These are phyloP conservation scores for Ascochyta pisi DNA, from an alignment of 2,329 filamentous ascomycete species.

Conservation along the genomic window DNA sequence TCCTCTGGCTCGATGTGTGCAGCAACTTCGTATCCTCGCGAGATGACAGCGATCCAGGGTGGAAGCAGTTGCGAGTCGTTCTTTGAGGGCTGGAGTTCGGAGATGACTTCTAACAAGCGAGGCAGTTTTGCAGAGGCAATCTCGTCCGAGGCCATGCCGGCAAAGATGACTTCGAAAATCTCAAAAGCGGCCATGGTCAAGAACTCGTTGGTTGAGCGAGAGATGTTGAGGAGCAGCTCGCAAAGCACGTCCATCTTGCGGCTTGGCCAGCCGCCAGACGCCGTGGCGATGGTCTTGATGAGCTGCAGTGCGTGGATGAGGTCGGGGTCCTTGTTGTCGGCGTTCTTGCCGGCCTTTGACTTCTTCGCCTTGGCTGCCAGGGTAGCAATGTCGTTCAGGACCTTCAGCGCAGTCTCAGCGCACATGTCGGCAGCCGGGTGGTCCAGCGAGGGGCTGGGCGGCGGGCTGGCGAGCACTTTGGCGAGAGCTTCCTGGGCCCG, in stretches of 20 bases:
- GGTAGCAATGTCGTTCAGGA: slow-evolving; percentile 76
- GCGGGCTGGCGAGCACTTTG: slow-evolving; percentile 81
- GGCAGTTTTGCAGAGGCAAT: slow-evolving; percentile 89
- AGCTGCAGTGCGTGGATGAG: slow-evolving; percentile 92
- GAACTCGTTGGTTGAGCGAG: slow-evolving; percentile 89
- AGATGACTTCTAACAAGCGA: slow-evolving; percentile 86
- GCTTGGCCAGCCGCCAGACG: slow-evolving; percentile 93
- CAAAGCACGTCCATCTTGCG: slow-evolving; percentile 93
- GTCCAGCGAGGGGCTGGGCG: slow-evolving; percentile 89
- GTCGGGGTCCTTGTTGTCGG: slow-evolving; percentile 74
- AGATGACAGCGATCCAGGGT: slow-evolving; percentile 95
- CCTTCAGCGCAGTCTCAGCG: slow-evolving; percentile 85
- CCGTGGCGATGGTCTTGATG: slow-evolving; percentile 85
- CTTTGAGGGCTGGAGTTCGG: slow-evolving; percentile 86
- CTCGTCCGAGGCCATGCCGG: slow-evolving; percentile 80
- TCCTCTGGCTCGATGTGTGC: slow-evolving; percentile 88
- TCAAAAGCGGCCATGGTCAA: slow-evolving; percentile 97
- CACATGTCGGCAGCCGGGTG: slow-evolving; percentile 97
- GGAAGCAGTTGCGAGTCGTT: slow-evolving; percentile 95
- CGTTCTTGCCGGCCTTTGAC: slow-evolving; percentile 58
- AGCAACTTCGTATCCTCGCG: slow-evolving; percentile 91
- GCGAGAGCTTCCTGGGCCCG: slow-evolving; percentile 87
- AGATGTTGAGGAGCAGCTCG: slow-evolving; percentile 86
- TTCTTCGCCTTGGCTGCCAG: slow-evolving; percentile 75
- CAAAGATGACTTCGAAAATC: slow-evolving; percentile 96